These are phyloP conservation scores for Stemphylium beticola DNA, from an alignment of 2,329 filamentous ascomycete species.

Conservation along the genomic window DNA sequence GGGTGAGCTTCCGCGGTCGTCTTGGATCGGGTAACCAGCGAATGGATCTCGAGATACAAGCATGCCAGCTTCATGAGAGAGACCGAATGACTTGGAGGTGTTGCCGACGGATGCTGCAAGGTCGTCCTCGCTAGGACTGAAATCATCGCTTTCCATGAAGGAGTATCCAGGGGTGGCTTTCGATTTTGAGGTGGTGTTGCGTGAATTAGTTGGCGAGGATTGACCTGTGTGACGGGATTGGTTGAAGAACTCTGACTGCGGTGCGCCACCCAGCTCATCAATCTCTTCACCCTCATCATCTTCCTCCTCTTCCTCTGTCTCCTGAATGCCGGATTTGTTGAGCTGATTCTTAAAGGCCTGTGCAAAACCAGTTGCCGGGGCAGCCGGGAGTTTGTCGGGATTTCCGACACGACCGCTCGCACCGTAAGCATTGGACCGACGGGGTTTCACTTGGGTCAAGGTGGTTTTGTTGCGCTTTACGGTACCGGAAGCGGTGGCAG, in stretches of 20 bases:
- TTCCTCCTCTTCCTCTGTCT: slow-evolving; percentile 17
- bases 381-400: slow-evolving; percentile 36
- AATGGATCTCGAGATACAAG: slow-evolving; percentile 14
- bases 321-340: slow-evolving; percentile 31
- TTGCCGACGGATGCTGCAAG: slow-evolving; percentile 30
- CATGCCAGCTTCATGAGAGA: slow-evolving; percentile 43
- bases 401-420: slow-evolving; percentile 41
- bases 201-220: slow-evolving; percentile 10
- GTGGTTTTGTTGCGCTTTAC: slow-evolving; percentile 31
- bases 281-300: slow-evolving; percentile 18
- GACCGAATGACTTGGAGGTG: slow-evolving; percentile 45
- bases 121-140: slow-evolving; percentile 28
- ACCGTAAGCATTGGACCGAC: slow-evolving; percentile 47
- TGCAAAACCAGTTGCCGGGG: slow-evolving; percentile 38
- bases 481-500: slow-evolving; percentile 20
- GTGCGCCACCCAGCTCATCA: slow-evolving; percentile 20
- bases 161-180: slow-evolving; percentile 22
- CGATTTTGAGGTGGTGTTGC: not conserved
- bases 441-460: slow-evolving; percentile 39
- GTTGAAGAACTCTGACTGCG: not conserved
- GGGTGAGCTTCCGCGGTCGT: slow-evolving; percentile 7
- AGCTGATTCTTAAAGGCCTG: slow-evolving; percentile 42
- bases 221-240: slow-evolving; percentile 5
- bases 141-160: slow-evolving; percentile 27
- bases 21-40: not conserved